Percentiles rank a stretch among this genome's conserved stretches.
phyloP scores from a whole-genome alignment of 116 monocot species.

The Thalassia testudinum region DNA sequence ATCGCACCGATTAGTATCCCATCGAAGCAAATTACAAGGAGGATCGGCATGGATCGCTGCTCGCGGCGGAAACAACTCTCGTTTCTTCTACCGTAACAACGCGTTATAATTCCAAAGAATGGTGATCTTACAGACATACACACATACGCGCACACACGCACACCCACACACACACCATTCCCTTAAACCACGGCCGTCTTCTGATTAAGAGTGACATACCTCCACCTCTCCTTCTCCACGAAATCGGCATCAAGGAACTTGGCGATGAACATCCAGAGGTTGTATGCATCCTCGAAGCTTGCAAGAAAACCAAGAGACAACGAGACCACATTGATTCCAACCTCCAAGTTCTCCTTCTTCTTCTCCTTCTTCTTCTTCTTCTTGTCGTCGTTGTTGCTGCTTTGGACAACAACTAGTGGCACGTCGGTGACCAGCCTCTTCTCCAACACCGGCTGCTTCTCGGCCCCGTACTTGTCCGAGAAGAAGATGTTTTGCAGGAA shows the following conservation, averaged over 20 bases:
- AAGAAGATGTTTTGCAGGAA: constrained; percentile 37
- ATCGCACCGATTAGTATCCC: too few relatives aligned
- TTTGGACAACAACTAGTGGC: neutral
- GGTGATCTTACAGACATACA: too few relatives aligned
- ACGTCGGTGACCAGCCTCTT: neutral
- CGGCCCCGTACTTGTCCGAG: constrained; percentile 31
- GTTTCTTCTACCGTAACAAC: too few relatives aligned
- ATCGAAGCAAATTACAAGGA: too few relatives aligned
- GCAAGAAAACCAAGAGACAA: constrained; percentile 55
- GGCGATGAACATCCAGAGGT: constrained; percentile 69
- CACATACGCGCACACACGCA: too few relatives aligned
- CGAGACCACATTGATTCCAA: constrained; percentile 48
- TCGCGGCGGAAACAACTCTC: too few relatives aligned
- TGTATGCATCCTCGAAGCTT: constrained; percentile 74
- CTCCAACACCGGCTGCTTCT: constrained; percentile 25
- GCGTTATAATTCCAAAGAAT: too few relatives aligned
- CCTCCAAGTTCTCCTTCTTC: constrained; percentile 11
- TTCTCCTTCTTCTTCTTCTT: too few relatives aligned
- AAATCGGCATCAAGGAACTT: constrained; percentile 79
- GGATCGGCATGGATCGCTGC: too few relatives aligned
- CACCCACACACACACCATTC: too few relatives aligned
- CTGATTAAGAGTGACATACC: constrained; percentile 72
- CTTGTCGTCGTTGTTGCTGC: neutral
- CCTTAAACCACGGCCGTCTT: constrained; percentile 49
- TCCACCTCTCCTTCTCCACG: constrained; percentile 88